phyloP scores from a whole-genome alignment of 2,329 filamentous ascomycete genomes.

The Sarocladium kiliense region DNA sequence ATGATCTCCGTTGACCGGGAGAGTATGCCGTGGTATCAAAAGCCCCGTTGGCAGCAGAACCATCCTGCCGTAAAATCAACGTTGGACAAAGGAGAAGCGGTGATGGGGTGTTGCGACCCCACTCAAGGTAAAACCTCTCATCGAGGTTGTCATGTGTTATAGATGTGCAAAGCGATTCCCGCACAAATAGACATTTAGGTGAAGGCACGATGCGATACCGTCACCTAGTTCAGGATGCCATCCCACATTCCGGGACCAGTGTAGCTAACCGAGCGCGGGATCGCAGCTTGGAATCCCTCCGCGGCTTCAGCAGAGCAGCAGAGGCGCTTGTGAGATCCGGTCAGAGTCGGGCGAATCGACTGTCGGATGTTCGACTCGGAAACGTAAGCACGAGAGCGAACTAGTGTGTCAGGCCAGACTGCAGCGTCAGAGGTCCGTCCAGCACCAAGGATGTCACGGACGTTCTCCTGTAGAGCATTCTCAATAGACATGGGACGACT shows the following conservation, averaged over 20 bases:
- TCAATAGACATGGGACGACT: slow-evolving; percentile 48
- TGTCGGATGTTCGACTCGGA: slow-evolving; percentile 28
- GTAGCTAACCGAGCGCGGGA: slow-evolving; percentile 5
- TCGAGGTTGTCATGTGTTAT: neutral
- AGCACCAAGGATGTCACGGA: slow-evolving; percentile 54
- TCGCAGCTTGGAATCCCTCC: slow-evolving; percentile 39
- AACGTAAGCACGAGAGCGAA: slow-evolving; percentile 26
- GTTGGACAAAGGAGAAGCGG: slow-evolving; percentile 2
- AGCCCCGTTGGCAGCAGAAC: neutral
- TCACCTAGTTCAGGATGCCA: slow-evolving; percentile 12
- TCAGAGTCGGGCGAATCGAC: slow-evolving; percentile 34
- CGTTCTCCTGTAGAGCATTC: slow-evolving; percentile 59
- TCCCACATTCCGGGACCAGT: slow-evolving; percentile 13
- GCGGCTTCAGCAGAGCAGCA: slow-evolving; percentile 60
- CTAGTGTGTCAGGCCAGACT: slow-evolving; percentile 31
- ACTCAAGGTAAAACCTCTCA: neutral
- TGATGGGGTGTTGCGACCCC: neutral
- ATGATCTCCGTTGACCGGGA: slow-evolving; percentile 8
- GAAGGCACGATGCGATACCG: neutral
- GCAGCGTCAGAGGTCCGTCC: slow-evolving; percentile 23
- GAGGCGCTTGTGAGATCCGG: slow-evolving; percentile 56
- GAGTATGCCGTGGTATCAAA: slow-evolving; percentile 10
- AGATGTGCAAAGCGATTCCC: neutral
- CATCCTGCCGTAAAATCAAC: neutral
- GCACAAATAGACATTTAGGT: neutral